Percentiles rank a stretch among this genome's conserved stretches.
These are phyloP conservation scores for Pichia nakasei DNA, from an alignment of 805 yeast genomes.

Conservation along the genomic window DNA sequence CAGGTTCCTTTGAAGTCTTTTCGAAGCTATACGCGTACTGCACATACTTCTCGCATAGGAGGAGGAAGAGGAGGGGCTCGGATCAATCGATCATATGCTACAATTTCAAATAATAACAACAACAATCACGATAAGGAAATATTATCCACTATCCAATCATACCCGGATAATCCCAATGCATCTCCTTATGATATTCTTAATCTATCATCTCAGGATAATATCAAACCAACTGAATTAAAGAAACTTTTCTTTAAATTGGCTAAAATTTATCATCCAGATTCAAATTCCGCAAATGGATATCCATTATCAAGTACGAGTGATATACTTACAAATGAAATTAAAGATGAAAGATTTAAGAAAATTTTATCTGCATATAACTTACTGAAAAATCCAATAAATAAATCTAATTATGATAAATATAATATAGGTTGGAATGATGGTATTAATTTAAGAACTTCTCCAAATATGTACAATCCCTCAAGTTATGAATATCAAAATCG, in stretches of 20 bases:
- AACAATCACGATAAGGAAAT: conserved; percentile 11
- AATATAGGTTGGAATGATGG: conserved; percentile 38
- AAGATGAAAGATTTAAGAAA: conserved; percentile 43
- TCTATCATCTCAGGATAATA: conserved; percentile 24
- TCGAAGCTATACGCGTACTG: no score
- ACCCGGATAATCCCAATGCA: conserved; percentile 45
- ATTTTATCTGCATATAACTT: conserved; percentile 53
- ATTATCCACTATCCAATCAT: conserved; percentile 19
- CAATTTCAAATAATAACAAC: not conserved
- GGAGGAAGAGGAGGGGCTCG: no score
- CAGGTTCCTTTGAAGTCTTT: no score
- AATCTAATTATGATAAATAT: conserved; percentile 37
- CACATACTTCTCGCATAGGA: no score
- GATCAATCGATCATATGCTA: no score
- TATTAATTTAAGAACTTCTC: conserved; percentile 14
- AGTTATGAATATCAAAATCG: conserved; percentile 10
- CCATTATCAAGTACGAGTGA: conserved; percentile 6
- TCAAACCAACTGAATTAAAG: conserved; percentile 35
- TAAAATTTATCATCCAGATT: conserved; percentile 78
- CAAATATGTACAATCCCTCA: conserved; percentile 16
- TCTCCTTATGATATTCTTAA: conserved; percentile 67
- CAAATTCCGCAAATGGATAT: conserved; percentile 18
- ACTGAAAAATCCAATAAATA: conserved; percentile 36
- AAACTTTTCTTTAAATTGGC: conserved; percentile 51
- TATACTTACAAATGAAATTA: conserved; percentile 13